A percentile compares a stretch with the other conserved stretches of the same genome.
phyloP scores from a whole-genome alignment of 257 asterid genomes.

The Plantago elongata region DNA sequence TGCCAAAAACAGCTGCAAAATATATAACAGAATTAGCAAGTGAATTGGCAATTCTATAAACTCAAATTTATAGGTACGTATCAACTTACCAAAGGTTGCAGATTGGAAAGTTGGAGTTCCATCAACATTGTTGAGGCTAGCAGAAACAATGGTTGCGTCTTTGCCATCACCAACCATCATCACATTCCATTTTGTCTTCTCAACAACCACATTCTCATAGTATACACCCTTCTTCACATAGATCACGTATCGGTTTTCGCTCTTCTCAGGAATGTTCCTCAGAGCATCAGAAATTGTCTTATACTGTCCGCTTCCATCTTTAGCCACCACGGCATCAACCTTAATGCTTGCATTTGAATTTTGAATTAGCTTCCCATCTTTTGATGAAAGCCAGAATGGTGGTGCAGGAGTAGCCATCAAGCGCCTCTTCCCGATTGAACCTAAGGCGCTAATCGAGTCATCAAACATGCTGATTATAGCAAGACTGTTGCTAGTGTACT shows the following conservation, averaged over 20 bases:
- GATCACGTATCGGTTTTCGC: slow-evolving; percentile 1
- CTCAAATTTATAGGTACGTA: neutral
- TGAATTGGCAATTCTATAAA: no score
- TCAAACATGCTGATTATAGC: slow-evolving; percentile 32
- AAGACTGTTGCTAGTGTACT: slow-evolving; percentile 42
- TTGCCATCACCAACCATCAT: slow-evolving; percentile 21
- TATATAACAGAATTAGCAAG: no score
- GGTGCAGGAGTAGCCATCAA: slow-evolving; percentile 23
- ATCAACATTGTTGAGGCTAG: slow-evolving; percentile 15
- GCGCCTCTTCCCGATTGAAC: slow-evolving; percentile 21
- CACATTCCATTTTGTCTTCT: slow-evolving; percentile 19
- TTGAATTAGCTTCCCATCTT: slow-evolving; percentile 10
- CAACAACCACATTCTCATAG: slow-evolving; percentile 19
- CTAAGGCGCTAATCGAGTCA: slow-evolving; percentile 19
- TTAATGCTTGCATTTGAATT: slow-evolving; percentile 1
- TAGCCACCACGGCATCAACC: slow-evolving; percentile 22
- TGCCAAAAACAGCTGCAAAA: slow-evolving; percentile 15
- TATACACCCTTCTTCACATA: slow-evolving; percentile 20
- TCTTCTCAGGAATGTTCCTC: slow-evolving; percentile 6
- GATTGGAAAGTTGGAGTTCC: slow-evolving; percentile 22
- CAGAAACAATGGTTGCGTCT: slow-evolving; percentile 14
- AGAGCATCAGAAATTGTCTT: slow-evolving; percentile 14
- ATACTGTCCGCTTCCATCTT: slow-evolving; percentile 20
- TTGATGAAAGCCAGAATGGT: slow-evolving; percentile 30
- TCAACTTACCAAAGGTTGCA: slow-evolving; percentile 22